Base-by-base conservation (phyloP, 108 stramenopile genomes). In the Hondaea fermentalgiana region DNA sequence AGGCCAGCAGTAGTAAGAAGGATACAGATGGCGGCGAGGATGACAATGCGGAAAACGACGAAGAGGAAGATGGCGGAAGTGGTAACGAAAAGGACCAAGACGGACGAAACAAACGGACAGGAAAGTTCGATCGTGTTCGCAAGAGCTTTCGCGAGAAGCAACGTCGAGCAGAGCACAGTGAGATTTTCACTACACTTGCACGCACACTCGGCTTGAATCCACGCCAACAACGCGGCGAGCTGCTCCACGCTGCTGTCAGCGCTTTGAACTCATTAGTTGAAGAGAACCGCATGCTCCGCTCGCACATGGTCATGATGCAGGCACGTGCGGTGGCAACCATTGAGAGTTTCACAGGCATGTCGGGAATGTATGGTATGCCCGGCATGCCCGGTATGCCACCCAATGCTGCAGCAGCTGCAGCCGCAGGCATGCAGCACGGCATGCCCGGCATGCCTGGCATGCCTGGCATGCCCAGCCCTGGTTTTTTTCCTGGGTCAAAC, bases 221-320 rank as follows among this genome's bases (percentile, higher is more conserved):
- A 23, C 19, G 51, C 23, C 45, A 83, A 23, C 49, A 83, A 23
- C 45, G 51, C 6, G 76, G 49, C 12, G 76, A 83, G 19, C 76
- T 83, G 14, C 12, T 83, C 17, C 76, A 83, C 16, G 45, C 76
- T 35, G 76, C 76, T 23, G 51, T 83, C n/a, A 23, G 6, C 45
- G 51, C 76, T 6, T 16, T 83, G 12, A 53, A 83, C 49, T 28
- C 6, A 2, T 4, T 83, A 0, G 6, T 17, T 2, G 76, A 47
- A 23, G 76, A 83, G 28, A 83, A 83, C 17, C 64, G 64, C 42
- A 69, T 69, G 64, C 64, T 69, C 0, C 25, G 64, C 25, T 69
- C 64, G 14, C 64, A 69, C 64, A 69, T 69, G 64, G 64, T 69
- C 64, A 69, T 69, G 64, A 69, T 69, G 64, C 64, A 69, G 64